Evolutionary conservation across 441 rosid genomes (phyloP).

Genomic region (Erysimum cheiri): DNA sequence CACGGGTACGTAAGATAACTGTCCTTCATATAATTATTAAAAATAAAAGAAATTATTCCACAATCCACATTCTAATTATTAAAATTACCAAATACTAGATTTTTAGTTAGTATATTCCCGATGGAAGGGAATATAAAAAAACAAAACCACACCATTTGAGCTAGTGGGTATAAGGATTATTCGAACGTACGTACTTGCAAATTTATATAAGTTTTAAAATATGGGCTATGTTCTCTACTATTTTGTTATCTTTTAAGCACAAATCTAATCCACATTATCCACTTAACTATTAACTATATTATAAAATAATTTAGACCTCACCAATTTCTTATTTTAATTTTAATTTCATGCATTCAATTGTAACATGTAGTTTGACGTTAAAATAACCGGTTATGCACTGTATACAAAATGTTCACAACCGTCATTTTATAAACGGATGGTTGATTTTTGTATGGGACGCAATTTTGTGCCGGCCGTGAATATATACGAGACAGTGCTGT

Average conservation of each 20-base stretch:
- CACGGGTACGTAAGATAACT: constrained; percentile 8
- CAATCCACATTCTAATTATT: constrained; percentile 36
- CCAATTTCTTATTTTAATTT: no score
- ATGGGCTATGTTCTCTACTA: constrained; percentile 5
- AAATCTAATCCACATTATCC: no score
- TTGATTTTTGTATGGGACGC: constrained; percentile 40
- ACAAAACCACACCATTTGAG: constrained; percentile 27
- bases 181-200: constrained; percentile 38
- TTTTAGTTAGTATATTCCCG: constrained; percentile 37
- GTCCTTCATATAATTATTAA: constrained; percentile 2
- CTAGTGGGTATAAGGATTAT: constrained; percentile 37
- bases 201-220: constrained; percentile 29
- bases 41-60: constrained; percentile 24
- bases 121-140: constrained; percentile 13
- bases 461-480: constrained; percentile 21
- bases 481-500: constrained; percentile 21
- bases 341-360: no score
- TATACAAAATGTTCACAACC: no score
- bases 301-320: no score
- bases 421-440: no score
- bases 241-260: neutral
- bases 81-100: constrained; percentile 25
- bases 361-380: no score
- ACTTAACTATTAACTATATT: no score
- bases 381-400: no score